Base-by-base conservation (phyloP, 2,329 filamentous ascomycete genomes). In the Metarhizium anisopliae region DNA sequence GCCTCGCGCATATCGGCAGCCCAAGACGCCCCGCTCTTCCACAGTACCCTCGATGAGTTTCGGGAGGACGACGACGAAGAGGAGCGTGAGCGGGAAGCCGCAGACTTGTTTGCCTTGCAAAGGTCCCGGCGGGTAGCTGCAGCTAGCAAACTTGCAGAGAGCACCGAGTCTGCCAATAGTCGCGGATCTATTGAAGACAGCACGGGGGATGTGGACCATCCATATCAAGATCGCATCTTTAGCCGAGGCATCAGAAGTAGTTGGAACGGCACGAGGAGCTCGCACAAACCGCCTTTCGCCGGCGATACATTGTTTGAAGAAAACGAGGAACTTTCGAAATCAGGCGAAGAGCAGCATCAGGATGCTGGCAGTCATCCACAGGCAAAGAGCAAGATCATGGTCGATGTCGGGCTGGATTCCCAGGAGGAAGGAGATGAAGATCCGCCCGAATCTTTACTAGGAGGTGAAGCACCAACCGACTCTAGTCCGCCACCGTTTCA, bases 81-180 rank as follows among this genome's bases (percentile, higher is more conserved):
- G 64, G 91, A 96, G 71, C 86, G 90, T 64, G 89, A 95, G 64
- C 79, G 91, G 54, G 93, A 97, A 67, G 89, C 93, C 38, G 91
- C 91, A n/a, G 94, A 97, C 71, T 85, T 94, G 62, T 95, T 92
- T 71, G 93, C 93, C 6, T 76, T 99, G 56, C 92, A 97, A 70
- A 82, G 87, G 63, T 97, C 93, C 61, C 83, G 94, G 62, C 83
- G 92, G 50, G 89, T 96, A 57, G 93, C 96, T 66, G 90, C 90
- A 14, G 85, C 86, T 14, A 90, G 88, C 70, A 84, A 89, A 62
- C 74, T 96, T 52, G 89, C 88, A 42, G 91, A 95, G 62, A 96
- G 91, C 59, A 86, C 87, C 2, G 92, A 95, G 63, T 83, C 87
- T 2, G 65, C 63, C 50, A 72, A 75, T 42, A 76, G 72, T 57